Evolutionary conservation across 1,284 basidiomycete species (phyloP).

Genomic region (Peniophora sp.): DNA sequence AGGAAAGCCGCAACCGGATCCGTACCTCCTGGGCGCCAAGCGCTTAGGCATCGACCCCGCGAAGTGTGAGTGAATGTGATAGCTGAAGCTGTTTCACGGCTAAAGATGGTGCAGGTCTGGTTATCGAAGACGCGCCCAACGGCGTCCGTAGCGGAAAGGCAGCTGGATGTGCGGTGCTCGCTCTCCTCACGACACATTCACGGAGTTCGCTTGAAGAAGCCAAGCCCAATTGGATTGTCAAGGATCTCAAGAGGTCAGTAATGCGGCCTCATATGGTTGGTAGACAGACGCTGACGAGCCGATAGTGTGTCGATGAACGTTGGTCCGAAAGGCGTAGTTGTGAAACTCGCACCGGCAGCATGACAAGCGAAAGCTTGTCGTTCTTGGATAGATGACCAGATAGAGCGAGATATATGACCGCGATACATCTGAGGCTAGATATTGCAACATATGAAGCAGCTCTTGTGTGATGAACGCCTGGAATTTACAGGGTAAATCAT

Average conservation of each 20-base stretch:
- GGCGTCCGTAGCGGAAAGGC: slow-evolving; percentile 70
- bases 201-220: slow-evolving; percentile 52
- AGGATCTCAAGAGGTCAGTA: slow-evolving; percentile 50
- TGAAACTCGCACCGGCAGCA: no score
- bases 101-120: slow-evolving; percentile 44
- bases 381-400: no score
- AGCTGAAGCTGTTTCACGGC: slow-evolving; percentile 4
- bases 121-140: slow-evolving; percentile 82
- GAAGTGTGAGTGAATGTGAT: slow-evolving; percentile 37
- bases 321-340: slow-evolving; percentile 25
- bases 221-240: slow-evolving; percentile 53
- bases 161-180: slow-evolving; percentile 76
- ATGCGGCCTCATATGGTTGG: neutral
- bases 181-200: slow-evolving; percentile 71
- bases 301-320: slow-evolving; percentile 19
- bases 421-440: no score
- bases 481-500: no score
- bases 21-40: slow-evolving; percentile 71
- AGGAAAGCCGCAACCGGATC: slow-evolving; percentile 87
- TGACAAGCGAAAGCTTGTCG: no score
- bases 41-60: slow-evolving; percentile 50
- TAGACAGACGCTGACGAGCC: neutral
- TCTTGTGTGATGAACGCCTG: slow-evolving; percentile 12
- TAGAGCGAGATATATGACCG: no score
- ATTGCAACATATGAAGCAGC: no score